Conservation (phyloP, 306 rosid species). For the Hippophae gyantsensis region DNA sequence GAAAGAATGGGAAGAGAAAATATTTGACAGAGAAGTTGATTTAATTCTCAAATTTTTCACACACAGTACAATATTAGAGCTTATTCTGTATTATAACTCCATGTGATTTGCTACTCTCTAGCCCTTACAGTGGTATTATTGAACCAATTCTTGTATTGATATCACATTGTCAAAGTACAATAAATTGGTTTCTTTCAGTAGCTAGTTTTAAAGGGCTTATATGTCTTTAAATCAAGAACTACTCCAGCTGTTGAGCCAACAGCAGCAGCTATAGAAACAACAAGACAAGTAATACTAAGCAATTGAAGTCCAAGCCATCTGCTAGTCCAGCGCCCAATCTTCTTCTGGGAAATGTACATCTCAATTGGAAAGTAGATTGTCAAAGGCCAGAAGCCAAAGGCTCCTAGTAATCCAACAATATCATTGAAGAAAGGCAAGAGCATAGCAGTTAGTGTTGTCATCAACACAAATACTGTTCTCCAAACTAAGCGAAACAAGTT, state of each 20-base stretch:
- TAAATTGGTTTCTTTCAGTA: constrained; percentile 22
- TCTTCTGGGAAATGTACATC: constrained; percentile 59
- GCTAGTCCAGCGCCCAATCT: constrained; percentile 38
- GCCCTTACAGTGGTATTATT: neutral
- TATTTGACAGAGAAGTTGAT: too few species aligned
- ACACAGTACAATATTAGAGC: too few species aligned
- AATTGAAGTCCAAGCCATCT: constrained; percentile 54
- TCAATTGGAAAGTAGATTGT: constrained; percentile 66
- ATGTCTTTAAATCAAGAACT: constrained; percentile 61
- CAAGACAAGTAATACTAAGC: constrained; percentile 40
- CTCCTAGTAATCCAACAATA: constrained; percentile 69
- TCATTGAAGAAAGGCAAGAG: constrained; percentile 74
- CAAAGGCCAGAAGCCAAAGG: constrained; percentile 76
- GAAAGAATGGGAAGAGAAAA: too few species aligned
- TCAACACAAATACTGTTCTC: constrained; percentile 51
- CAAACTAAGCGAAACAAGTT: constrained; percentile 51
- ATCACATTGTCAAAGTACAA: neutral
- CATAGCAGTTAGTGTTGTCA: constrained; percentile 59
- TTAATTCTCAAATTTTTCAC: too few species aligned
- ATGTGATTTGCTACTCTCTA: neutral
- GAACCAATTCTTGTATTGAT: neutral
- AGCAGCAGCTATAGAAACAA: constrained; percentile 45
- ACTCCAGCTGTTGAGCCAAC: constrained; percentile 65
- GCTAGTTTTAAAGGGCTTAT: constrained; percentile 48
- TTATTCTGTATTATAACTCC: neutral